A percentile compares a stretch with the other conserved stretches of the same genome.
These are phyloP conservation scores for Phaeosphaeriaceae sp. DNA, from an alignment of 2,329 filamentous ascomycete genomes.

Conservation along the genomic window DNA sequence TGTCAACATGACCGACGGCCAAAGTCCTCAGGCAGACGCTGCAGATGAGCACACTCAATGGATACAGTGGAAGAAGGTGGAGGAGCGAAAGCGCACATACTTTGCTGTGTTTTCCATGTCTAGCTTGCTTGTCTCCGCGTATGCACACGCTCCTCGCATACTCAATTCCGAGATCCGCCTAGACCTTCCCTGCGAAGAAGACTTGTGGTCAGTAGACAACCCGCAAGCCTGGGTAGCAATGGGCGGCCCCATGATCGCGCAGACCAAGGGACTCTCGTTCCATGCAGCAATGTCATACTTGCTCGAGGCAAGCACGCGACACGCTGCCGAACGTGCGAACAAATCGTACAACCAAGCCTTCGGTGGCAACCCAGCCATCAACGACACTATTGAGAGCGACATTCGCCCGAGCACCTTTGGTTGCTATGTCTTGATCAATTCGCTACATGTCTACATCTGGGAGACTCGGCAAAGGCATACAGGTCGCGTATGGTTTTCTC, in stretches of 20 bases:
- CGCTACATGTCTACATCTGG: slow-evolving; percentile 98
- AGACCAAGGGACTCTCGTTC: slow-evolving; percentile 78
- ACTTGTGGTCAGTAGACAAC: slow-evolving; percentile 84
- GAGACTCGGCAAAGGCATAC: slow-evolving; percentile 91
- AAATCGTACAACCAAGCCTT: slow-evolving; percentile 56
- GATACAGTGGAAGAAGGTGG: slow-evolving; percentile 85
- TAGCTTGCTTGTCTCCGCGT: slow-evolving; percentile 87
- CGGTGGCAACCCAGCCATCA: slow-evolving; percentile 54
- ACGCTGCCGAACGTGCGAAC: slow-evolving; percentile 50
- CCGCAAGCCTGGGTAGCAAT: slow-evolving; percentile 81
- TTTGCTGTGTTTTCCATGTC: slow-evolving; percentile 92
- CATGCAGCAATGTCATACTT: slow-evolving; percentile 82
- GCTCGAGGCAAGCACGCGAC: slow-evolving; percentile 76
- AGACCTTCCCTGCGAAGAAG: slow-evolving; percentile 91
- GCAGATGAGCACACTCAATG: slow-evolving; percentile 74
- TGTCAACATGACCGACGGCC: slow-evolving; percentile 64
- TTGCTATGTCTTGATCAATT: slow-evolving; percentile 89
- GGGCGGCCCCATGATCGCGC: slow-evolving; percentile 74
- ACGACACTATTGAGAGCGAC: slow-evolving; percentile 66
- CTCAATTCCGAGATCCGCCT: slow-evolving; percentile 93
- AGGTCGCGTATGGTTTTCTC: slow-evolving; percentile 85
- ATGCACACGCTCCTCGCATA: slow-evolving; percentile 89
- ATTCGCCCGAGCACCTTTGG: slow-evolving; percentile 89
- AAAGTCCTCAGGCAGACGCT: slow-evolving; percentile 54
- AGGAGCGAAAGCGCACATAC: slow-evolving; percentile 92